Base-by-base conservation (phyloP, 371 early-diverging fungal genomes). In the Batkoa obscura region DNA sequence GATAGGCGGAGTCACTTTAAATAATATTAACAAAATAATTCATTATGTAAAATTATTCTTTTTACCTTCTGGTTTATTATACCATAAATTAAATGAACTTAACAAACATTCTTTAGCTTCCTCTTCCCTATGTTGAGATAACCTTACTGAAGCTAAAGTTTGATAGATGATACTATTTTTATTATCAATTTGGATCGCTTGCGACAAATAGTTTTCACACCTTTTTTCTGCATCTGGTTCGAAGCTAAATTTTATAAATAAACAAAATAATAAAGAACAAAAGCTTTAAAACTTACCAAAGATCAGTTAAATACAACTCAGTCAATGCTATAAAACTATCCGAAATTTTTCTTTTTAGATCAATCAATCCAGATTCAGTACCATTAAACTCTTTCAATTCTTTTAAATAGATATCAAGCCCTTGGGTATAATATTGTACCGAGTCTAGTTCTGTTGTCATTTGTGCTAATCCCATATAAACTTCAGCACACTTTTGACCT, bases 271-370 rank as follows among this genome's bases (percentile, higher is more conserved):
- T 9, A 56, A 15, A 32, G 52, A 8, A 58, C 5, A n/a, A 39
- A 57, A 12, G 31, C 12, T 3, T 46, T 9, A 12, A 47, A 30
- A 32, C 67, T 67, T 72, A 86, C 90, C 94, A 94, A 66, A 86
- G 87, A 63, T 96, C 97, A 0, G 97, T 93, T 66, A 96, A 74
- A 68, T 89, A 96, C 31, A 94, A 86, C 62, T 96, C 97, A 2
- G 88, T 78, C 84, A 96, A 86, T 53, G 93, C 84, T 65, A 89
- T 88, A 34, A 90, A 73, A 3, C 91, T 92, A 37, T 80, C 73
- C 0, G 89, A 79, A 58, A 87, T 78, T 64, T 91, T 88, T 37
- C 67, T 64, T 8, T 65, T 66, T 3, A 84, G 59, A 2, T 61
- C 51, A 15, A 67, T 63, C 32, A 72, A 68, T 34, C 72, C 73